Evolutionary conservation across 1,284 basidiomycete genomes (phyloP).

Genomic region (Ganoderma sinense): DNA sequence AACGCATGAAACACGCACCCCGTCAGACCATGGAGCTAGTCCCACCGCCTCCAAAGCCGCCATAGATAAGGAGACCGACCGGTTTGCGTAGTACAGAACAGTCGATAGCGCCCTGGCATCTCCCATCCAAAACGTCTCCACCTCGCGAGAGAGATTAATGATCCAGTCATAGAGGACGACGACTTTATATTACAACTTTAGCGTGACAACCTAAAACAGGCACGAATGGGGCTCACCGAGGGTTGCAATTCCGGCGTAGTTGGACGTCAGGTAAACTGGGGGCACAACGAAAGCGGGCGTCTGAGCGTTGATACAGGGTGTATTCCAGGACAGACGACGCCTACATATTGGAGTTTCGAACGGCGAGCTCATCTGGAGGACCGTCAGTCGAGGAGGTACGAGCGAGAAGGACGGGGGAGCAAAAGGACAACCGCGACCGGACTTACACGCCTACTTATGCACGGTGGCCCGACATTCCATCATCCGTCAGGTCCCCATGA

Average conservation of each 20-base stretch:
- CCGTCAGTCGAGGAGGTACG: no score
- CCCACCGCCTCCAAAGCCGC: background rate
- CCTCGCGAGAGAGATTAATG: background rate
- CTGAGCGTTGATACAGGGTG: no score
- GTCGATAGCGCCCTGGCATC: background rate
- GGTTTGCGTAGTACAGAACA: background rate
- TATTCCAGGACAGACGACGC: no score
- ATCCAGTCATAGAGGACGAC: background rate
- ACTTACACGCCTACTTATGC: no score
- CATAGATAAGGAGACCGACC: background rate
- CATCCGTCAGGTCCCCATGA: no score
- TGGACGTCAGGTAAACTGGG: no score
- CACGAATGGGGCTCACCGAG: background rate
- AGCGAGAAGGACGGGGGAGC: no score
- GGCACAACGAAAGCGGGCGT: no score
- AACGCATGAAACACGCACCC: background rate
- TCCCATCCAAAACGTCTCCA: background rate
- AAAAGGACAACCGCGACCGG: no score
- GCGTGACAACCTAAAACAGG: background rate
- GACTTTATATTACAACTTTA: background rate
- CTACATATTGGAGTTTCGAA: no score
- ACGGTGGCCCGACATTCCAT: no score
- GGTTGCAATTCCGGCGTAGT: background rate
- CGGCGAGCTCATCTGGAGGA: no score
- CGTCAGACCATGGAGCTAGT: background rate